These are phyloP conservation scores for Candida verbasci DNA, from an alignment of 805 yeast genomes.

Conservation along the genomic window DNA sequence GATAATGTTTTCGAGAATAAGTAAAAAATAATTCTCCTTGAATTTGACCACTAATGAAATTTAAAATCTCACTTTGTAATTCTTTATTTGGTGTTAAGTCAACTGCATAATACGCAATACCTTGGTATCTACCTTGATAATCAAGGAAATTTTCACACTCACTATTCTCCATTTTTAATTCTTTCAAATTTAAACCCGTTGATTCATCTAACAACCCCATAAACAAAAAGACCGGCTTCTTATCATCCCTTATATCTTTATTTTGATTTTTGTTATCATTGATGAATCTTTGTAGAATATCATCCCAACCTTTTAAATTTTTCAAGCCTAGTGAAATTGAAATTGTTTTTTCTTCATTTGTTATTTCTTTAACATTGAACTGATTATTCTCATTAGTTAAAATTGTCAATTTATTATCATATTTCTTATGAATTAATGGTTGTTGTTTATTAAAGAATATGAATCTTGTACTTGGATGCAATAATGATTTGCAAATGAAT, in stretches of 20 bases:
- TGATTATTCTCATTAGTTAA: slow-evolving; percentile 35
- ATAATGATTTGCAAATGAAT: slow-evolving; percentile 44
- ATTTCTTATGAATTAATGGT: slow-evolving; percentile 30
- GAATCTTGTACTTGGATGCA: slow-evolving; percentile 46
- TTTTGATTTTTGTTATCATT: slow-evolving; percentile 30
- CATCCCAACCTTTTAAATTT: slow-evolving; percentile 10
- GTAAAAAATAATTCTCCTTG: slow-evolving; percentile 22
- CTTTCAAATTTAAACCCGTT: slow-evolving; percentile 33
- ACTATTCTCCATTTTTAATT: slow-evolving; percentile 21
- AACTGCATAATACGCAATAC: slow-evolving; percentile 62
- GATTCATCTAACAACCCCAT: slow-evolving; percentile 45
- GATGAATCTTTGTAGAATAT: slow-evolving; percentile 19
- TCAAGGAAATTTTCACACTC: slow-evolving; percentile 32
- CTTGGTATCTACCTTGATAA: slow-evolving; percentile 47
- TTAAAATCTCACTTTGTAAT: slow-evolving; percentile 32
- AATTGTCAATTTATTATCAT: slow-evolving; percentile 24
- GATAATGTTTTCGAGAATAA: slow-evolving; percentile 31
- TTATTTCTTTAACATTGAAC: slow-evolving; percentile 9
- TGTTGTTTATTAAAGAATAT: slow-evolving; percentile 34
- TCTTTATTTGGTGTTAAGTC: slow-evolving; percentile 47
- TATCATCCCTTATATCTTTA: slow-evolving; percentile 35
- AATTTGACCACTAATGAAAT: slow-evolving; percentile 15
- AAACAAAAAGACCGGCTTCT: slow-evolving; percentile 37
- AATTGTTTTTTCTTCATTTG: slow-evolving; percentile 3
- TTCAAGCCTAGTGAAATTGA: slow-evolving; percentile 8